phyloP scores from a whole-genome alignment of 2,329 filamentous ascomycete species.

The Diaporthe citriasiana region DNA sequence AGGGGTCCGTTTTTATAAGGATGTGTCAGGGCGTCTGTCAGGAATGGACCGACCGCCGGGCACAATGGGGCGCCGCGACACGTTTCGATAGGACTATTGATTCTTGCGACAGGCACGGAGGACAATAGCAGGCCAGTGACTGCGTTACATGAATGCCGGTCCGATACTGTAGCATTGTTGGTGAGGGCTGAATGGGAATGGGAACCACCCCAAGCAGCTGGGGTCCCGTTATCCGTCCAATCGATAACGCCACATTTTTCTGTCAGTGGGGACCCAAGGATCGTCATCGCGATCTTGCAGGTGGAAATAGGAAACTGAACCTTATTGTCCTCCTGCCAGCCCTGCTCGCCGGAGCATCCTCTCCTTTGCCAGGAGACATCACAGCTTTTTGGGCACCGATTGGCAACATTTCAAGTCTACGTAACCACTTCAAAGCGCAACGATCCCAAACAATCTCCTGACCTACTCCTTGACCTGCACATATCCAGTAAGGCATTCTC shows the following conservation, averaged over 20 bases:
- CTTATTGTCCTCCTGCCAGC: constrained; percentile 5
- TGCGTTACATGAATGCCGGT: neutral
- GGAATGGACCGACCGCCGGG: constrained; percentile 6
- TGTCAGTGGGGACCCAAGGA: constrained; percentile 18
- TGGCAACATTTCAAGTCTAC: neutral
- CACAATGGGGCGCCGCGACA: constrained; percentile 32
- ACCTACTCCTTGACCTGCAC: neutral
- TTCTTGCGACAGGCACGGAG: constrained; percentile 22
- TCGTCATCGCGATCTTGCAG: constrained; percentile 38
- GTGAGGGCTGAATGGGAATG: constrained; percentile 32
- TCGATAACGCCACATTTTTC: constrained; percentile 31
- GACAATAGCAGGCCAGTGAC: constrained; percentile 13
- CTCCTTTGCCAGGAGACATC: neutral
- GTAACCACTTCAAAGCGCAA: too few species aligned
- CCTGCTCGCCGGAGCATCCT: constrained; percentile 15
- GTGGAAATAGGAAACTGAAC: constrained; percentile 31
- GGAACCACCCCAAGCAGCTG: neutral
- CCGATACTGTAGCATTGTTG: constrained; percentile 32
- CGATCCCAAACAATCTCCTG: neutral
- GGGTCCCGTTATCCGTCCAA: constrained; percentile 33
- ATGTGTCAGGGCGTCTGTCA: constrained; percentile 11
- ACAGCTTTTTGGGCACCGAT: neutral
- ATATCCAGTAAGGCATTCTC: neutral
- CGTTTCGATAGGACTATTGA: constrained; percentile 31
- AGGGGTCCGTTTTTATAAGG: constrained; percentile 8